Percentiles rank a stretch among this genome's conserved stretches.
These are phyloP conservation scores for Theileria sp. DNA, from an alignment of 169 alveolate genomes.

Conservation along the genomic window DNA sequence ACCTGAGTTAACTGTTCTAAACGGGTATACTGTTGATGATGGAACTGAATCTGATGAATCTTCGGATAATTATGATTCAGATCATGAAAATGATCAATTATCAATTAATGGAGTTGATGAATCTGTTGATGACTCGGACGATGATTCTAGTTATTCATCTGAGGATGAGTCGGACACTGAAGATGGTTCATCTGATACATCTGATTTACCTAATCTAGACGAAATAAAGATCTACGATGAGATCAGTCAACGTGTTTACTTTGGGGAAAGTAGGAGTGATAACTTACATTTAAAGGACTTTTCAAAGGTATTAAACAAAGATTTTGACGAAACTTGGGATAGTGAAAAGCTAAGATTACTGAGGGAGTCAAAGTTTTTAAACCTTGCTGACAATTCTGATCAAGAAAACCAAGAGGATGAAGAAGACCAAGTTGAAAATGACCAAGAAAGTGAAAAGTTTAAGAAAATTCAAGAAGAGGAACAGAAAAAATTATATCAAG, in stretches of 20 bases:
- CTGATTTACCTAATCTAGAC: neutral
- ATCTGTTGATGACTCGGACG: slow-evolving; percentile 23
- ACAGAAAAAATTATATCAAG: slow-evolving; percentile 38
- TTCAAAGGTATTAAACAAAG: slow-evolving; percentile 25
- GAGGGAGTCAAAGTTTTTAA: slow-evolving; percentile 25
- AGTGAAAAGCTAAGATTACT: slow-evolving; percentile 52
- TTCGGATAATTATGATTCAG: slow-evolving; percentile 1
- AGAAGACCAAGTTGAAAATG: slow-evolving; percentile 39
- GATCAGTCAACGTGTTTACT: slow-evolving; percentile 15
- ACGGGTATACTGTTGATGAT: slow-evolving; percentile 6
- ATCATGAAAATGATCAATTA: neutral
- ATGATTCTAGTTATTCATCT: slow-evolving; percentile 6
- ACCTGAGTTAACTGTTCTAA: slow-evolving; percentile 1
- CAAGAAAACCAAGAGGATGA: slow-evolving; percentile 55
- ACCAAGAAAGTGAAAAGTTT: slow-evolving; percentile 41
- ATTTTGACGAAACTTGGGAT: slow-evolving; percentile 44
- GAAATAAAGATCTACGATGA: slow-evolving; percentile 58
- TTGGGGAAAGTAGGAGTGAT: slow-evolving; percentile 17
- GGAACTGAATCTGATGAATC: neutral
- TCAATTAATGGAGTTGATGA: slow-evolving; percentile 19
- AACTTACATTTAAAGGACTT: slow-evolving; percentile 27
- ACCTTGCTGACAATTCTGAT: slow-evolving; percentile 45
- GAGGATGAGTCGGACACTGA: slow-evolving; percentile 19
- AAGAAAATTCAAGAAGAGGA: slow-evolving; percentile 30
- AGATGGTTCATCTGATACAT: neutral